Conservation (phyloP, 495 filamentous ascomycete species). For the Xanthoparmelia taractica region DNA sequence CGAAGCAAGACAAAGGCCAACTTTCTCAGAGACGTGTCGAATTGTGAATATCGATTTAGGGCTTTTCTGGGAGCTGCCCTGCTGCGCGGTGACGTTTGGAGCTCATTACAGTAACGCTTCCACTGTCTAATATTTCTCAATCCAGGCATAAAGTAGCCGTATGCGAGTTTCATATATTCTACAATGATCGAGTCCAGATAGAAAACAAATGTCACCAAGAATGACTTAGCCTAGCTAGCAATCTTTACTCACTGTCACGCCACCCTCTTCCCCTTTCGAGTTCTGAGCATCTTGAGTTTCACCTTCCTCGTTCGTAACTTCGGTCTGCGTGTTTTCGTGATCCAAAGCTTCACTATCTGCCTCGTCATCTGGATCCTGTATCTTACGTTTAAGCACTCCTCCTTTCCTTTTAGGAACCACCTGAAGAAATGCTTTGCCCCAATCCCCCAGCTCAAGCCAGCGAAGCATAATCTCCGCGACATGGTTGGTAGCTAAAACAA, state of each 20-base stretch:
- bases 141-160: not conserved
- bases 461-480: conserved; percentile 92
- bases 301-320: not conserved
- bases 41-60: no score
- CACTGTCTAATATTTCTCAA: not conserved
- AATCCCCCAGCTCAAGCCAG: conserved; percentile 83
- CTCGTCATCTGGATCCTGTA: not conserved
- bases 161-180: not conserved
- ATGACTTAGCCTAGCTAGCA: not conserved
- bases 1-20: no score
- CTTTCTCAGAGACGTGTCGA: not conserved
- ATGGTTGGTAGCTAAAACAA: conserved; percentile 85
- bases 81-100: no score
- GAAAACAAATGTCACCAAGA: not conserved
- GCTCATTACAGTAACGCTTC: no score
- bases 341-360: not conserved
- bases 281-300: not conserved
- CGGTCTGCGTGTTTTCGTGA: not conserved
- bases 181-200: not conserved
- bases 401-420: conserved; percentile 84
- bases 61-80: no score
- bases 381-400: conserved; percentile 43
- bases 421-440: conserved; percentile 78
- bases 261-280: not conserved
- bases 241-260: not conserved